These are phyloP conservation scores for Termitomyces sp. DNA, from an alignment of 768 basidiomycete species.

Conservation along the genomic window DNA sequence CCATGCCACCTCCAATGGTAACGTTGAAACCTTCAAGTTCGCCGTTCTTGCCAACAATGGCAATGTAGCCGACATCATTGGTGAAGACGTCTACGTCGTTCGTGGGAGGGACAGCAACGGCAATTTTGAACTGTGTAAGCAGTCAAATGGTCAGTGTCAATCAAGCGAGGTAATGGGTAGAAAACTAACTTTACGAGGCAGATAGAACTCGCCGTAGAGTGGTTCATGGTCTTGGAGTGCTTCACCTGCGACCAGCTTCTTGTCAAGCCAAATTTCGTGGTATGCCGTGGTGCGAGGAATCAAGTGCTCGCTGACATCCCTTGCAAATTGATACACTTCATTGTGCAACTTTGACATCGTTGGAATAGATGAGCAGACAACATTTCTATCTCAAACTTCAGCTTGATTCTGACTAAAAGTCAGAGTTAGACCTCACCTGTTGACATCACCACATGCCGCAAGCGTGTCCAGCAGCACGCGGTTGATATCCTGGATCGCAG, in stretches of 20 bases:
- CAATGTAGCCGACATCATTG: constrained; percentile 96
- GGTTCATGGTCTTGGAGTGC: constrained; percentile 94
- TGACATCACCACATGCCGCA: constrained; percentile 98
- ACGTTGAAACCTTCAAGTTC: constrained; percentile 93
- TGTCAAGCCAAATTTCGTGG: constrained; percentile 99
- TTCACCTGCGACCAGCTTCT: constrained; percentile 92
- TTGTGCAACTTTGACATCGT: constrained; percentile 80
- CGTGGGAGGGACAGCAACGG: constrained; percentile 91
- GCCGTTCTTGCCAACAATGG: constrained; percentile 73
- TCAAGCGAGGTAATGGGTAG: neutral
- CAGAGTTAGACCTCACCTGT: constrained; percentile 48
- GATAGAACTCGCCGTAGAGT: constrained; percentile 95
- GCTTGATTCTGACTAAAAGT: neutral
- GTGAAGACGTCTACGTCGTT: constrained; percentile 97
- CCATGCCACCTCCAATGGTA: constrained; percentile 94
- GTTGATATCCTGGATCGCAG: constrained; percentile 96
- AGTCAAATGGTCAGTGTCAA: constrained; percentile 1
- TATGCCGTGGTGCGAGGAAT: constrained; percentile 91
- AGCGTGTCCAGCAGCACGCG: constrained; percentile 86
- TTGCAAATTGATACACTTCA: constrained; percentile 81
- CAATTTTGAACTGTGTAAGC: constrained; percentile 81
- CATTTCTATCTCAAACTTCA: constrained; percentile 51
- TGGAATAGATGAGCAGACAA: constrained; percentile 89
- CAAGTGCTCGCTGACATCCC: constrained; percentile 77
- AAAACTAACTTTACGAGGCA: constrained; percentile 80